Percentiles rank a stretch among this genome's conserved stretches.
These are phyloP conservation scores for Vigna unguiculata DNA, from an alignment of 306 rosid species.

Conservation along the genomic window DNA sequence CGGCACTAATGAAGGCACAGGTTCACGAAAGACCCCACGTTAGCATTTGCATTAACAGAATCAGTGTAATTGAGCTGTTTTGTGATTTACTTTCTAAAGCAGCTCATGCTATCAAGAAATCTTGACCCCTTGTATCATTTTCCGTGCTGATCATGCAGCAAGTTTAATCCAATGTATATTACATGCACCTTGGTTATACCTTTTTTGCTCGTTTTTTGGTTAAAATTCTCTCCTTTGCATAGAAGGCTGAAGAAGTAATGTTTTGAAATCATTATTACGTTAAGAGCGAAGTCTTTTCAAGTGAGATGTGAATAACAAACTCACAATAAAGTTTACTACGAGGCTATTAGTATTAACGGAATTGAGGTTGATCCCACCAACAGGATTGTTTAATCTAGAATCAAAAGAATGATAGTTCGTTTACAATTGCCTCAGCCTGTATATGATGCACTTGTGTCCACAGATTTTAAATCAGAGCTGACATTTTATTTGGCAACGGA, in stretches of 20 bases:
- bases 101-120: constrained; percentile 46
- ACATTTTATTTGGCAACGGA: not conserved
- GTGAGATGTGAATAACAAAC: too few species aligned
- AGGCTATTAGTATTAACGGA: too few species aligned
- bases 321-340: too few species aligned
- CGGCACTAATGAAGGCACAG: constrained; percentile 54
- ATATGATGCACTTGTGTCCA: too few species aligned
- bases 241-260: too few species aligned
- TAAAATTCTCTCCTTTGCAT: too few species aligned
- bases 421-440: too few species aligned
- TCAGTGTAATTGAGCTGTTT: constrained; percentile 31
- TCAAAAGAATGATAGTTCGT: too few species aligned
- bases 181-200: constrained; percentile 45
- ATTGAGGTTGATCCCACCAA: too few species aligned
- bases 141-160: constrained; percentile 42
- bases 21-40: constrained; percentile 57
- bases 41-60: constrained; percentile 44
- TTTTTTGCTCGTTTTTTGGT: not conserved
- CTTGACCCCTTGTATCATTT: constrained; percentile 51
- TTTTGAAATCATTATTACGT: too few species aligned
- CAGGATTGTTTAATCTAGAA: too few species aligned
- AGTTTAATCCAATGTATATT: constrained; percentile 58
- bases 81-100: constrained; percentile 25
- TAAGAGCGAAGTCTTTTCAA: too few species aligned
- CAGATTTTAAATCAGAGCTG: not conserved